Percentiles rank a stretch among this genome's conserved stretches.
These are phyloP conservation scores for Fraxinus floribunda DNA, from an alignment of 305 asterid genomes.

Conservation along the genomic window DNA sequence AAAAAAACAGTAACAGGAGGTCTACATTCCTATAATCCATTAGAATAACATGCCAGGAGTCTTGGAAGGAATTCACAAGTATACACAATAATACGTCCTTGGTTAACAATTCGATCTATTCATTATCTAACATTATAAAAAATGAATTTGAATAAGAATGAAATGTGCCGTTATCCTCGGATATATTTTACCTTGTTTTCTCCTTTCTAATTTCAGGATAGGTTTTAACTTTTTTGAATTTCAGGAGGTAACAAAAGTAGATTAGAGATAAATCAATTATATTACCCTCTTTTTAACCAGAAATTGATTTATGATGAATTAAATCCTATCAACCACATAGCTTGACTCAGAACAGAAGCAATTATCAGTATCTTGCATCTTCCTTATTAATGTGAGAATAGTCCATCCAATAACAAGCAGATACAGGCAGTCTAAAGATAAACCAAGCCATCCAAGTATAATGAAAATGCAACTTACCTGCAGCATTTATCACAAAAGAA, in stretches of 20 bases:
- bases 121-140: neutral
- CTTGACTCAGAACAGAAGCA: neutral
- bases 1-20: neutral
- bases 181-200: neutral
- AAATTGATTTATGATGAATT: neutral
- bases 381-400: neutral
- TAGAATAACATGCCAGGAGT: neutral
- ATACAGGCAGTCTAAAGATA: neutral
- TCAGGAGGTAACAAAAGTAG: neutral
- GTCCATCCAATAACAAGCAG: neutral
- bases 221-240: neutral
- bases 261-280: neutral
- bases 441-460: neutral
- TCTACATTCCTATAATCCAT: neutral
- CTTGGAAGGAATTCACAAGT: neutral
- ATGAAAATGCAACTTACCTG: conserved; percentile 48
- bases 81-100: neutral
- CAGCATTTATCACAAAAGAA: conserved; percentile 92
- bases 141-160: neutral
- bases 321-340: neutral
- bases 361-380: neutral
- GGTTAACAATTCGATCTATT: neutral
- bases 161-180: neutral
- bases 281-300: neutral
- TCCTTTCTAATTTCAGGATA: neutral